Conservation (phyloP, 2,329 filamentous ascomycete species). For the Colletotrichum filicis region DNA sequence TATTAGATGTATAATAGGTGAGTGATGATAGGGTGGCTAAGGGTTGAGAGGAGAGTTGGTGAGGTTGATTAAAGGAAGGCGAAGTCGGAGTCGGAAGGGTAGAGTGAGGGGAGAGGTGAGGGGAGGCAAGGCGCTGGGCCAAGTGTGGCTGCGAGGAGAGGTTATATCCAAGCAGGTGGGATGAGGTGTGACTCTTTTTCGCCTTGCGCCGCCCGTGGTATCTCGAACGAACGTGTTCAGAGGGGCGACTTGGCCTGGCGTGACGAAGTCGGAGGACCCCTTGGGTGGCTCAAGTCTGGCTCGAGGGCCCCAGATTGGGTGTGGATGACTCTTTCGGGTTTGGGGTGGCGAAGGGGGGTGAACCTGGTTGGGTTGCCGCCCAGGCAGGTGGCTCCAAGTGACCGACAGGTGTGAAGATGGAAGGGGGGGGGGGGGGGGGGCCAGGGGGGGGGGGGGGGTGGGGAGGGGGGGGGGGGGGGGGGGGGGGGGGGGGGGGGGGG, state of each 20-base stretch:
- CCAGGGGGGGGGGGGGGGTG: no score
- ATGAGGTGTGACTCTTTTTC: slow-evolving; percentile 36
- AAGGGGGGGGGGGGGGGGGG: slow-evolving; percentile 23
- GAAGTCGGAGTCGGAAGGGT: neutral
- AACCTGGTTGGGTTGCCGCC: slow-evolving; percentile 33
- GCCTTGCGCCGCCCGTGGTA: slow-evolving; percentile 29
- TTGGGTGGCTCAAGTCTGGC: slow-evolving; percentile 35
- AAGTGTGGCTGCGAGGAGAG: slow-evolving; percentile 32
- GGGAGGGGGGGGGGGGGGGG: no score
- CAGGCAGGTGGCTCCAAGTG: slow-evolving; percentile 48
- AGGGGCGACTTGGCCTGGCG: slow-evolving; percentile 36
- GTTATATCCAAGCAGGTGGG: slow-evolving; percentile 36
- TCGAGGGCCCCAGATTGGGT: slow-evolving; percentile 27
- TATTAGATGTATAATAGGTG: slow-evolving; percentile 6
- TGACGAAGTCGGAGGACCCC: slow-evolving; percentile 38
- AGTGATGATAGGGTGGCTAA: slow-evolving; percentile 7
- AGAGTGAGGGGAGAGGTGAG: slow-evolving; percentile 14
- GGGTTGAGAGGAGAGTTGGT: slow-evolving; percentile 10
- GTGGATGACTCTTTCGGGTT: slow-evolving; percentile 42
- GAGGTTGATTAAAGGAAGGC: neutral
- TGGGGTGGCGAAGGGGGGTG: slow-evolving; percentile 36
- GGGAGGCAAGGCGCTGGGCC: slow-evolving; percentile 20
- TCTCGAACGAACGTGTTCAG: slow-evolving; percentile 36
- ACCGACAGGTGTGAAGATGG: slow-evolving; percentile 37
- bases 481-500: no score